A percentile compares a stretch with the other conserved stretches of the same genome.
Evolutionary conservation across 495 filamentous ascomycete species (phyloP).

Genomic region (Penicillium turbatum): DNA sequence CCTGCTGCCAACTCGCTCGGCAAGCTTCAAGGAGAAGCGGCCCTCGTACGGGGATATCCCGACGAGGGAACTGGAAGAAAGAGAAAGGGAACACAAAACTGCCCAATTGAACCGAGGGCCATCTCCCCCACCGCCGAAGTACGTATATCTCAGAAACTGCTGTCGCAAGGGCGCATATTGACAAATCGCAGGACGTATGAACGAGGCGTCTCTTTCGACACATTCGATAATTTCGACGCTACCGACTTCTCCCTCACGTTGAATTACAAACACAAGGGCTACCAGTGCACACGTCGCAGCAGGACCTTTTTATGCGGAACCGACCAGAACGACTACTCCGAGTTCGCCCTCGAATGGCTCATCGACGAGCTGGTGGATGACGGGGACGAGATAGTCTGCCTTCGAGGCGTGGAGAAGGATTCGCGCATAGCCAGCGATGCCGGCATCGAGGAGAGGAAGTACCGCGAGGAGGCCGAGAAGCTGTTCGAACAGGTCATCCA

Average conservation of each 20-base stretch:
- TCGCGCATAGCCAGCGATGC: constrained; percentile 64
- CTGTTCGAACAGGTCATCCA: constrained; percentile 73
- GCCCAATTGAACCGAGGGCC: constrained; percentile 20
- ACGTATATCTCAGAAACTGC: constrained; percentile 4
- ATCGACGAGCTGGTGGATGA: constrained; percentile 94
- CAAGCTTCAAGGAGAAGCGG: constrained; percentile 29
- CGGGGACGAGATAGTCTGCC: constrained; percentile 92
- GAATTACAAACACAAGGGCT: constrained; percentile 84
- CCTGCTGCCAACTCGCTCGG: constrained; percentile 29
- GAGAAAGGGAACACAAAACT: constrained; percentile 29
- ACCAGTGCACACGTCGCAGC: constrained; percentile 76
- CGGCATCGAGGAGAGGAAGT: constrained; percentile 65
- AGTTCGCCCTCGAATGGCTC: constrained; percentile 91
- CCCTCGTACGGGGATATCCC: constrained; percentile 21
- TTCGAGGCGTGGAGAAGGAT: constrained; percentile 85
- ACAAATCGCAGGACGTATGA: constrained; percentile 41
- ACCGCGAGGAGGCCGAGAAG: constrained; percentile 73
- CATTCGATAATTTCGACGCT: constrained; percentile 81
- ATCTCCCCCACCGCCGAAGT: constrained; percentile 42
- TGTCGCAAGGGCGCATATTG: constrained; percentile 3
- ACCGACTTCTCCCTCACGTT: constrained; percentile 77
- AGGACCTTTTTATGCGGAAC: constrained; percentile 92
- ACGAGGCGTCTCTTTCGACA: constrained; percentile 82
- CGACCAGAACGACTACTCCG: constrained; percentile 93
- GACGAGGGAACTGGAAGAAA: constrained; percentile 20